These are phyloP conservation scores for Aphanomyces cochlioides DNA, from an alignment of 352 stramenopile species.

Conservation along the genomic window DNA sequence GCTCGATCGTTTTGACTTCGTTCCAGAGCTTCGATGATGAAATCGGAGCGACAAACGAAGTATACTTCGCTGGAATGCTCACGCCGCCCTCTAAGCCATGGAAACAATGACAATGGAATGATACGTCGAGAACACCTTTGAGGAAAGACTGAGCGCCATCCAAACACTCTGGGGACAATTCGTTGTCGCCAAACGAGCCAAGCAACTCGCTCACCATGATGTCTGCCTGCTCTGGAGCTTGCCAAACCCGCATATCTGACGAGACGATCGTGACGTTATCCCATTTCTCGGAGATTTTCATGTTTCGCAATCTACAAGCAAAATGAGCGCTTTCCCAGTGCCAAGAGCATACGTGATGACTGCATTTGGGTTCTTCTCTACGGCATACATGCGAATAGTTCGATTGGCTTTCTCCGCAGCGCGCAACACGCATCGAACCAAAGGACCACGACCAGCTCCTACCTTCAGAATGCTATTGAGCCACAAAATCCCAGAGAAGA, in stretches of 20 bases:
- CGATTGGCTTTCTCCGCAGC: slow-evolving; percentile 63
- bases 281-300: slow-evolving; percentile 84
- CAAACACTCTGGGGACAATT: slow-evolving; percentile 98
- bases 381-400: slow-evolving; percentile 87
- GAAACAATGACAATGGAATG: slow-evolving; percentile 12
- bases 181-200: slow-evolving; percentile 97
- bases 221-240: slow-evolving; percentile 78
- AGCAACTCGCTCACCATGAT: slow-evolving; percentile 96
- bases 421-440: slow-evolving; percentile 87
- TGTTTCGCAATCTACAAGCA: slow-evolving; percentile 46
- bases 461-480: slow-evolving; percentile 39
- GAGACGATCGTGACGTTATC: slow-evolving; percentile 80
- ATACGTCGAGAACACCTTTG: slow-evolving; percentile 45
- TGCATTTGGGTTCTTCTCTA: slow-evolving; percentile 99
- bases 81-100: slow-evolving; percentile 63
- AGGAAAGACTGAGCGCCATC: slow-evolving; percentile 92
- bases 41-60: slow-evolving; percentile 92
- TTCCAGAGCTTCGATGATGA: slow-evolving; percentile 93
- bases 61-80: slow-evolving; percentile 90
- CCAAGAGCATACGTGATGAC: slow-evolving; percentile 81
- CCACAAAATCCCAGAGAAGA: not conserved
- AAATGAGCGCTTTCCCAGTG: not conserved
- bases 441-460: slow-evolving; percentile 93
- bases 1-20: slow-evolving; percentile 53
- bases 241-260: slow-evolving; percentile 84